phyloP scores from a whole-genome alignment of 345 rosid genomes.

The Eucalyptus curtisii region DNA sequence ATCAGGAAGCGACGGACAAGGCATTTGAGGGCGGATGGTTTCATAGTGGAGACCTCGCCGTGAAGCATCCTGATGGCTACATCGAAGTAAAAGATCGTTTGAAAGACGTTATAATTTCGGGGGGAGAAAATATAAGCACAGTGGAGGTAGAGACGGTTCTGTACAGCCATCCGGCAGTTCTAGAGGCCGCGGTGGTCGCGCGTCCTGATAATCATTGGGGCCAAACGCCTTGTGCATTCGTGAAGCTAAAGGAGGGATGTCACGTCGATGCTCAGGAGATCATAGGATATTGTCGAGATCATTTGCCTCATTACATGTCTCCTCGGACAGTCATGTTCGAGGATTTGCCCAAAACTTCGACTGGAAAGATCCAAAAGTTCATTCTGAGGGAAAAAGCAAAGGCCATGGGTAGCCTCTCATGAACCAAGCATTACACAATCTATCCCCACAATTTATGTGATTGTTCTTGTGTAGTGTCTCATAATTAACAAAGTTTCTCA shows the following conservation, averaged over 20 bases:
- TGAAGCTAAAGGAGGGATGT: constrained; percentile 50
- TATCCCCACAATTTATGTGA: not conserved
- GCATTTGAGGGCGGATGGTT: constrained; percentile 81
- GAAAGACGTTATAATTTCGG: constrained; percentile 68
- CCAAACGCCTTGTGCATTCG: constrained; percentile 79
- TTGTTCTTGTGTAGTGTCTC: not conserved
- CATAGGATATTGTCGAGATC: constrained; percentile 42
- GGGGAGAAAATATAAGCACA: constrained; percentile 73
- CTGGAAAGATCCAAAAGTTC: constrained; percentile 67
- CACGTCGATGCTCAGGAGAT: constrained; percentile 24
- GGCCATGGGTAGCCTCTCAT: constrained; percentile 16
- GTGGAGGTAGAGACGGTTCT: constrained; percentile 57
- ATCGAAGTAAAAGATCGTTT: constrained; percentile 68
- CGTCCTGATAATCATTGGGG: constrained; percentile 78
- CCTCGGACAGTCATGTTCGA: constrained; percentile 53
- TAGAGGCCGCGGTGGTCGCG: constrained; percentile 70
- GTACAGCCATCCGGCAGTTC: constrained; percentile 47
- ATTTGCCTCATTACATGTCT: constrained; percentile 66
- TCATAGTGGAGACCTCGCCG: constrained; percentile 66
- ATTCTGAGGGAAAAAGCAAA: constrained; percentile 47
- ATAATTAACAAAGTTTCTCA: not conserved
- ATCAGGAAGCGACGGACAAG: constrained; percentile 41
- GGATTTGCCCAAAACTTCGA: constrained; percentile 70
- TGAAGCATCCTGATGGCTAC: constrained; percentile 59
- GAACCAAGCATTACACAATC: not conserved